These are phyloP conservation scores for Trametes versicolor DNA, from an alignment of 1,284 basidiomycete species.

Conservation along the genomic window DNA sequence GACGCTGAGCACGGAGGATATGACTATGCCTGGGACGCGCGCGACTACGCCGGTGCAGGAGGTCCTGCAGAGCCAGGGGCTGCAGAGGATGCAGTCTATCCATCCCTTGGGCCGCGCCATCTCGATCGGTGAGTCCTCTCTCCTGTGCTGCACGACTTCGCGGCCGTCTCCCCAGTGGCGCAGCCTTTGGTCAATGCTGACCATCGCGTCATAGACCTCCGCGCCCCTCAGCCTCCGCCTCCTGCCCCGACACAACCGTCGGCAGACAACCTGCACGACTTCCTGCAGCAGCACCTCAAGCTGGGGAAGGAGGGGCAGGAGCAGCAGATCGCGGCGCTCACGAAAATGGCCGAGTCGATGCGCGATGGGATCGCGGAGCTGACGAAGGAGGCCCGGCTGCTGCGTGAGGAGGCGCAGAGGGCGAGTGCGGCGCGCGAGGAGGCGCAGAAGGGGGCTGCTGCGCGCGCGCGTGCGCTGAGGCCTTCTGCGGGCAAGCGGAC, in stretches of 20 bases:
- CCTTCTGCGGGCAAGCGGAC: neutral
- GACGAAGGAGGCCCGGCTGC: neutral
- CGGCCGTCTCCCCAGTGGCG: neutral
- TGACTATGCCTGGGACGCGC: neutral
- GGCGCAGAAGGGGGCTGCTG: neutral
- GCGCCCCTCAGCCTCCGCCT: neutral
- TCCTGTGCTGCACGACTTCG: neutral
- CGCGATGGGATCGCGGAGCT: neutral
- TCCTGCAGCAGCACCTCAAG: neutral
- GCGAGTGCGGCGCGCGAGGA: too few relatives aligned
- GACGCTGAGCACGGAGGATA: slow-evolving; percentile 4
- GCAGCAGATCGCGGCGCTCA: neutral
- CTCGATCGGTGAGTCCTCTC: neutral
- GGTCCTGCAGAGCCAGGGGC: neutral
- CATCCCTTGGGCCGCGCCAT: neutral
- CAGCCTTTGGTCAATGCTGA: too few relatives aligned
- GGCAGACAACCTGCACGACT: neutral
- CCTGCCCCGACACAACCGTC: neutral
- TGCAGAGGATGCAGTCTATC: neutral
- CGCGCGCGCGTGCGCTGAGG: neutral
- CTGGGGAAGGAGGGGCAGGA: neutral
- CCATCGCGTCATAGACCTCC: neutral
- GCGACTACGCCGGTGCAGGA: neutral
- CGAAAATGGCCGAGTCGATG: neutral
- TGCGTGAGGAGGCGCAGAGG: neutral